Evolutionary conservation across 2,329 filamentous ascomycete species (phyloP), one percentile per base, ranked within the genome.

Genomic region (Pyrenophora seminiperda): DNA sequence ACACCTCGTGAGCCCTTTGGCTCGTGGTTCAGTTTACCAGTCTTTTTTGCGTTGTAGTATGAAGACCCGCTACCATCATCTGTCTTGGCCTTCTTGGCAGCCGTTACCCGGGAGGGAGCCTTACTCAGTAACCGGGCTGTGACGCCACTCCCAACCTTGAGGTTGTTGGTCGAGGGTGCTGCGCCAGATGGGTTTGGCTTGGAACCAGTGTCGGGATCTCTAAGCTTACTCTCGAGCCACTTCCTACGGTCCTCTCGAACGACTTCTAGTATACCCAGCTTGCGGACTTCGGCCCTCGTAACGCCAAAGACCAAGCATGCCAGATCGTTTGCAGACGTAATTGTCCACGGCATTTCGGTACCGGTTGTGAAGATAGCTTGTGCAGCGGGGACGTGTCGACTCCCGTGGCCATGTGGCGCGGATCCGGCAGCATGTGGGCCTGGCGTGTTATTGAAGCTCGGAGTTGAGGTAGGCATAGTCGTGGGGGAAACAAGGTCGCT

Each of bases 331-430:
- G 94, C 94, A 3, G 94, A 90, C 44, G 97, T 83, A 52, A 99
- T 97, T 1, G 93, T 99, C 89, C 91, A 99, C 3, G 93, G 94
- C 7, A 90, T 83, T 57, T 88, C 86, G 11, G 89, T 83, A 73
- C 96, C 90, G n/a, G 94, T 99, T 6, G 93, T 95, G 71, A 99
- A 99, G 49, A 99, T 97, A 44, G 94, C 94, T 72, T 99, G 94
- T 4, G 93, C 90, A 33, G 91, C 90, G 6, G 91, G 91, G 11
- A 89, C 87, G 86, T 91, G 96, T 72, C 94, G 85, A 64, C 90
- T 94, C 50, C 90, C 89, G 73, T 97, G 92, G 7, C 89, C 89
- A 72, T 97, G 93, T n/a, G 78, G 77, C 30, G 75, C 76, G 31
- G 75, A 69, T 14, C 74, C 74, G 44, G 62, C 67, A 60, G 56